A percentile compares a stretch with the other conserved stretches of the same genome.
These are phyloP conservation scores for Macrolepiota albuminosa DNA, from an alignment of 768 basidiomycete genomes.

Conservation along the genomic window DNA sequence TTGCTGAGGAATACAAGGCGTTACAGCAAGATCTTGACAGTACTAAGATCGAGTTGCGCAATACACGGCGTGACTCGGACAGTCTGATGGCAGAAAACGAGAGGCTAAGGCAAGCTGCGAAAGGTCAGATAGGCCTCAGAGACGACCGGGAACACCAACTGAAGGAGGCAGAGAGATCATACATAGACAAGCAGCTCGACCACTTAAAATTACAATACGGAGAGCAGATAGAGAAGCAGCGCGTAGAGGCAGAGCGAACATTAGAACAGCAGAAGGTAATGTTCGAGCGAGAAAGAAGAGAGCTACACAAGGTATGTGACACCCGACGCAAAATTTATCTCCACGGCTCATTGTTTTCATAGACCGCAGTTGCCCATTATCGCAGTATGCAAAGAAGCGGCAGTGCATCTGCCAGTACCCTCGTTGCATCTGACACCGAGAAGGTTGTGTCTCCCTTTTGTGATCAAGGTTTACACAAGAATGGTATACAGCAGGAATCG, in stretches of 20 bases:
- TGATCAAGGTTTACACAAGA: not conserved
- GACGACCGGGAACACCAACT: not conserved
- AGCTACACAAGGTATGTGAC: slow-evolving; percentile 11
- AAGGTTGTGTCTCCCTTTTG: not conserved
- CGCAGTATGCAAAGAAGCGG: not conserved
- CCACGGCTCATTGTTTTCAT: not conserved
- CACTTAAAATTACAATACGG: slow-evolving; percentile 13
- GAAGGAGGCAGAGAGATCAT: slow-evolving; percentile 4
- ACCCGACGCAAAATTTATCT: not conserved
- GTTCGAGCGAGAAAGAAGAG: slow-evolving; percentile 12
- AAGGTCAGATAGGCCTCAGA: not conserved
- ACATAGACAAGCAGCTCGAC: slow-evolving; percentile 14
- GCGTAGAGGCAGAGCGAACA: slow-evolving; percentile 9
- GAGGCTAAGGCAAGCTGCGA: not conserved
- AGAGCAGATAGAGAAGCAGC: slow-evolving; percentile 14
- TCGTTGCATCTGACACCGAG: slow-evolving; percentile 4
- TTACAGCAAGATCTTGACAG: slow-evolving; percentile 7
- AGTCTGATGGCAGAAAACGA: slow-evolving; percentile 7
- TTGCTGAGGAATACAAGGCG: slow-evolving; percentile 2
- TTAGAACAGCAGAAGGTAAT: slow-evolving; percentile 15
- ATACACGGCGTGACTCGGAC: not conserved
- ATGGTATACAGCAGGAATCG: not conserved
- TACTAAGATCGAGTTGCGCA: not conserved
- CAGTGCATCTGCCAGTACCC: slow-evolving; percentile 6
- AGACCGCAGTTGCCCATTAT: slow-evolving; percentile 6